These are phyloP conservation scores for Boeremia lycopersici DNA, from an alignment of 2,329 filamentous ascomycete species.

Conservation along the genomic window DNA sequence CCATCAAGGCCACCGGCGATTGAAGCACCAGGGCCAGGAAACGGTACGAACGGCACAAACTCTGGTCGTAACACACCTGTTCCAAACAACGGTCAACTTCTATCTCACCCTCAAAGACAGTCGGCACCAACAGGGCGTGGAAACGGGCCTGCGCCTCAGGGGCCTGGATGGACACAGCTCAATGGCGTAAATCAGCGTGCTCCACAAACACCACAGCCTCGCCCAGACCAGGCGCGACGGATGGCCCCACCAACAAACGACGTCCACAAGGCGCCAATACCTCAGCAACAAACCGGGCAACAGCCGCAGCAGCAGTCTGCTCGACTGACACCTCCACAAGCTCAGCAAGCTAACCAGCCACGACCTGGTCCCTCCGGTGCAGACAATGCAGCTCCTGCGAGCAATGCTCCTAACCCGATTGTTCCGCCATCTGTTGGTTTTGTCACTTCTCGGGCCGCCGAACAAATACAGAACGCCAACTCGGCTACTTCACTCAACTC, in stretches of 20 bases:
- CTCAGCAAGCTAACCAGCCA: constrained; percentile 24
- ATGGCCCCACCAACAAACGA: constrained; percentile 33
- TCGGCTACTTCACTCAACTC: constrained; percentile 38
- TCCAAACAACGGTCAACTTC: constrained; percentile 26
- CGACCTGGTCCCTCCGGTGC: constrained; percentile 21
- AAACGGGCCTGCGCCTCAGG: constrained; percentile 28
- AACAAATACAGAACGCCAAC: constrained; percentile 46
- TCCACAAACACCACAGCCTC: constrained; percentile 36
- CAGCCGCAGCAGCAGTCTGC: constrained; percentile 29
- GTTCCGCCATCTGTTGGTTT: constrained; percentile 50
- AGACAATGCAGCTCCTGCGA: constrained; percentile 13
- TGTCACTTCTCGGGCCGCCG: constrained; percentile 53
- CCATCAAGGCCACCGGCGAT: constrained; percentile 20
- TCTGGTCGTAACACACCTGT: constrained; percentile 32
- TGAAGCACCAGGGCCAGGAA: constrained; percentile 19
- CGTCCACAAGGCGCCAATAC: constrained; percentile 22
- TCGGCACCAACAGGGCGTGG: constrained; percentile 30
- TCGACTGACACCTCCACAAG: constrained; percentile 34
- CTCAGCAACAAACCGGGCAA: constrained; percentile 30
- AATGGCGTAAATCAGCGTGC: constrained; percentile 36
- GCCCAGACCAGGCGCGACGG: constrained; percentile 27
- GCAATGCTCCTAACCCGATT: constrained; percentile 23
- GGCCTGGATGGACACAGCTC: constrained; percentile 22
- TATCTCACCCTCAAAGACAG: constrained; percentile 30
- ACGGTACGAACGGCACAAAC: constrained; percentile 18